Base-by-base conservation (phyloP, 148 eudicot genomes). In the Hydrangea macrophylla region DNA sequence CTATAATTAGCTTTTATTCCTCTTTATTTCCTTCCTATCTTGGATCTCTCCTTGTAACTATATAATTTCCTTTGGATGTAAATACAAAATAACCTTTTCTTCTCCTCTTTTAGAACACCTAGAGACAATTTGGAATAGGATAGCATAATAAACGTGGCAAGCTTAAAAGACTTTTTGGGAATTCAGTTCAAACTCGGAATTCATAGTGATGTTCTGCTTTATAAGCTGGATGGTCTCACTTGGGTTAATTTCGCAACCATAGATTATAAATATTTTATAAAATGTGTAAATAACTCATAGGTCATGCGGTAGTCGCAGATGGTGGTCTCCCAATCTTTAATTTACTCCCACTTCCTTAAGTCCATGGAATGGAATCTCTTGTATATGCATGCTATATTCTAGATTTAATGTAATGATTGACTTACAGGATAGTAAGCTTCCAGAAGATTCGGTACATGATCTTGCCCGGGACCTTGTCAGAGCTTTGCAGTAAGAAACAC, bases 401-500 rank as follows among this genome's bases (percentile, higher is more conserved):
- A 28, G 58, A 25, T 7, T 17, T 55, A 37, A 36, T 33, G 40
- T 12, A 58, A 7, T 58, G 42, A 37, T 61, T 73, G 57, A 25
- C 27, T 68, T 75, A 69, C 87, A 93, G 98, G 98, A 94, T 80
- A 73, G 65, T 65, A 87, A 84, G 78, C 92, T 94, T 69, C 98
- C 98, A 20, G 98, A 94, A 85, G 98, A 94, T 68, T 94, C 98
- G 40, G 75, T 94, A 64, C 93, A 85, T 58, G 96, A 94, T 78
- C 74, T 94, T 70, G 96, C 88, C 55, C 63, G 54, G 69, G 97
- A 76, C 81, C 80, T 94, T 60, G 88, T 82, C 63, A 79, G 30
- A 79, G 99, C 90, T 70, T 82, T 94, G 78, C 90, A 78, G 99
- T 94, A 89, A 82, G 91, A 78, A 51, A 60, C 66, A 67, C 40